Evolutionary conservation across 495 filamentous ascomycete genomes (phyloP).

Genomic region (Lasiosphaeris hirsuta): DNA sequence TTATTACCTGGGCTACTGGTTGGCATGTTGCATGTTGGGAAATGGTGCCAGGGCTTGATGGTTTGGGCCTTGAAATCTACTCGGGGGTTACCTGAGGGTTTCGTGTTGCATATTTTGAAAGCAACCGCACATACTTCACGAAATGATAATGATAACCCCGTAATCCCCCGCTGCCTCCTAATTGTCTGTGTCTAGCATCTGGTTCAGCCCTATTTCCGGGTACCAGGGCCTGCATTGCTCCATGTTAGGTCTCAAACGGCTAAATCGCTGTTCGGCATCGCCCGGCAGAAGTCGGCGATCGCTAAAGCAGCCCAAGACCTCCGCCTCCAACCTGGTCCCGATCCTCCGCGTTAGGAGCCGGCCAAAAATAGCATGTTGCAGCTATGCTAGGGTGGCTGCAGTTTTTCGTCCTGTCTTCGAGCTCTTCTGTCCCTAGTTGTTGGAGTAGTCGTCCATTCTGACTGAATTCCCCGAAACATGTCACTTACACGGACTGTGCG

Average conservation of each 20-base stretch:
- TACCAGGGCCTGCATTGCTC: no score
- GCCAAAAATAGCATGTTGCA: no score
- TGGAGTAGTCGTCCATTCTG: no score
- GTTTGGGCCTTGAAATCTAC: conserved; percentile 5
- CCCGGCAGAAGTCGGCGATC: no score
- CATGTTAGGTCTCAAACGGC: not conserved
- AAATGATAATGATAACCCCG: conserved; percentile 19
- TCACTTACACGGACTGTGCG: no score
- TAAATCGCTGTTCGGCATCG: not conserved
- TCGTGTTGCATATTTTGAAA: conserved; percentile 11
- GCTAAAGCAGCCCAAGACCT: no score
- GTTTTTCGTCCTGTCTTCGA: no score
- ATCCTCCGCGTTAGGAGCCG: no score
- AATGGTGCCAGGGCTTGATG: conserved; percentile 13
- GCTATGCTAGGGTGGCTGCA: no score
- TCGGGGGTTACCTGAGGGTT: conserved; percentile 10
- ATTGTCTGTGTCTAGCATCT: not conserved
- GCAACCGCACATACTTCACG: conserved; percentile 15
- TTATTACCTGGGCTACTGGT: conserved; percentile 23
- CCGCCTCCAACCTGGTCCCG: no score
- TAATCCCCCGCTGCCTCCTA: not conserved
- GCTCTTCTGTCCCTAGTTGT: no score
- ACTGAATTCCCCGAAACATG: no score
- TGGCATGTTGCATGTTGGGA: conserved; percentile 24
- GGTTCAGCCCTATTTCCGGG: not conserved